A percentile compares a stretch with the other conserved stretches of the same genome.
Conservation (phyloP, 306 rosid species). For the Arachis stenosperma region DNA sequence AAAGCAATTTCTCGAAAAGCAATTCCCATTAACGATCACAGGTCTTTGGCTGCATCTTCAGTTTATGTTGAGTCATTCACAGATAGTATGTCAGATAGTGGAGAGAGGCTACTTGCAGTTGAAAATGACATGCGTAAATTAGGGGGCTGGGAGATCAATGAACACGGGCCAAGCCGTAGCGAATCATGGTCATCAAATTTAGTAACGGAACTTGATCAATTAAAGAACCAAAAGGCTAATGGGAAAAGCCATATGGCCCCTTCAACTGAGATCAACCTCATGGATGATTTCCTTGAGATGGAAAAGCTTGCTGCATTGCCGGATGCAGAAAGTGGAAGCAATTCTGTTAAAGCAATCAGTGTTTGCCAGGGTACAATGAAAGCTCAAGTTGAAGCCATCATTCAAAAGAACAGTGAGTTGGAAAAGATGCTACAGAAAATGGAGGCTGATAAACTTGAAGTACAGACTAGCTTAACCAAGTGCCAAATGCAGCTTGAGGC, state of each 20-base stretch:
- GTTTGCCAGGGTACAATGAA: constrained; percentile 41
- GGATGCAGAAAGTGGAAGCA: constrained; percentile 39
- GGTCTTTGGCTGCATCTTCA: constrained; percentile 53
- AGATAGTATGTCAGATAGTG: constrained; percentile 65
- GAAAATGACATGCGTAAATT: constrained; percentile 48
- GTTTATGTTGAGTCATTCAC: constrained; percentile 54
- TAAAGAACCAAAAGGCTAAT: constrained; percentile 42
- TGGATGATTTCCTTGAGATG: constrained; percentile 96
- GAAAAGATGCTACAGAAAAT: constrained; percentile 55
- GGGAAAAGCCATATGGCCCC: constrained; percentile 47
- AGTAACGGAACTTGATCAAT: constrained; percentile 46
- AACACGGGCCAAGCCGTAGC: constrained; percentile 46
- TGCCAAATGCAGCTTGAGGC: constrained; percentile 55
- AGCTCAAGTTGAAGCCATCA: constrained; percentile 55
- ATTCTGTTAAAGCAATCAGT: neutral
- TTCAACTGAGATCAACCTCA: constrained; percentile 69
- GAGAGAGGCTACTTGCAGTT: constrained; percentile 54
- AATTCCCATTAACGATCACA: constrained; percentile 43
- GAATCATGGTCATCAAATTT: constrained; percentile 49
- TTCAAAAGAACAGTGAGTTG: constrained; percentile 51
- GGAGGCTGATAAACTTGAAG: constrained; percentile 51
- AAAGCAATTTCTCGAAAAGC: constrained; percentile 57
- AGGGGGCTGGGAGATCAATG: constrained; percentile 46
- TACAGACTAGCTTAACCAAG: constrained; percentile 52
- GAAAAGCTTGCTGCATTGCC: constrained; percentile 75